A percentile compares a stretch with the other conserved stretches of the same genome.
Conservation (phyloP, 2,329 filamentous ascomycete species). For the Akanthomyces uredinophilus region DNA sequence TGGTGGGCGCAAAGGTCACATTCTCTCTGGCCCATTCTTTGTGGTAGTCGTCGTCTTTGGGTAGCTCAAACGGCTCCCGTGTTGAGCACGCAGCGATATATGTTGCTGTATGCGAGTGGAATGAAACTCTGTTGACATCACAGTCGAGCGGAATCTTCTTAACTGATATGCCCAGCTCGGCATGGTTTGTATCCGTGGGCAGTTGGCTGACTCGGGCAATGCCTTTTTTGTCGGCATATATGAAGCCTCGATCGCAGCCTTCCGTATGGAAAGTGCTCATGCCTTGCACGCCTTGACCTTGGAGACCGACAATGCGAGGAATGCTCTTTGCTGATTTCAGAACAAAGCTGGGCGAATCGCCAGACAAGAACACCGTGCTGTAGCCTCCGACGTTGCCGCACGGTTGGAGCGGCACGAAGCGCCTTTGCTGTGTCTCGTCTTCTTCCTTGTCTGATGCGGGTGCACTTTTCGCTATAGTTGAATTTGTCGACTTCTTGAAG, state of each 20-base stretch:
- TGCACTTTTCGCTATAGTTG: conserved; percentile 56
- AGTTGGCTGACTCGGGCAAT: conserved; percentile 69
- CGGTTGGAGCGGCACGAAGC: conserved; percentile 50
- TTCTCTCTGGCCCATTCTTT: conserved; percentile 75
- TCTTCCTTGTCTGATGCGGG: conserved; percentile 47
- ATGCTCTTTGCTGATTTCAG: conserved; percentile 73
- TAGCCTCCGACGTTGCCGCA: conserved; percentile 69
- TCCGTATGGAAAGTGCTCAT: conserved; percentile 73
- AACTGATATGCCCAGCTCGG: conserved; percentile 71
- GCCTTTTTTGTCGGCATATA: conserved; percentile 71
- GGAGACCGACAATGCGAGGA: conserved; percentile 69
- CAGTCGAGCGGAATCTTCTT: conserved; percentile 65
- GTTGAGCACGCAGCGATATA: conserved; percentile 73
- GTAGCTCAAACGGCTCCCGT: conserved; percentile 69
- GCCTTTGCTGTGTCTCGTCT: conserved; percentile 36
- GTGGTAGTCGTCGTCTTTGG: conserved; percentile 80
- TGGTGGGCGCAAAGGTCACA: conserved; percentile 56
- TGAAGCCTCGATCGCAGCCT: conserved; percentile 75
- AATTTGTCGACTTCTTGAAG: conserved; percentile 72
- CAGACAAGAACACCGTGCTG: conserved; percentile 76
- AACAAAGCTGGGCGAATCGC: conserved; percentile 73
- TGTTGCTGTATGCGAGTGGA: conserved; percentile 67
- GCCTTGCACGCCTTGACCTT: conserved; percentile 62
- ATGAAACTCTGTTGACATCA: conserved; percentile 68
- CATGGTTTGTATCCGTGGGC: conserved; percentile 59